Evolutionary conservation across 2,329 filamentous ascomycete genomes (phyloP).

Genomic region (Venturia aucupariae): DNA sequence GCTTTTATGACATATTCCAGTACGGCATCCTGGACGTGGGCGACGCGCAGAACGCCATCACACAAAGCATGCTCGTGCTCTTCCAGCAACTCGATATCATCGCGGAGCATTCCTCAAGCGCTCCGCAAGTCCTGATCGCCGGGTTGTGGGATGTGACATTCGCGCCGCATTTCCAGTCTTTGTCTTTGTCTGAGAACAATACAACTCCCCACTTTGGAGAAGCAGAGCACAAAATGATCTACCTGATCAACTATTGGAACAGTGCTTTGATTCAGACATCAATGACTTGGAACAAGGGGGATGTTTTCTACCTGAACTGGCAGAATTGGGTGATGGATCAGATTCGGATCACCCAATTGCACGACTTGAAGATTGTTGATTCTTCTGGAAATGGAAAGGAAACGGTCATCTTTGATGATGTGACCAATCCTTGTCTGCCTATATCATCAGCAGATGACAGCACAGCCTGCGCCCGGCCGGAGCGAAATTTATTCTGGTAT

Average conservation of each 20-base stretch:
- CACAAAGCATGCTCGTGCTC: constrained; percentile 25
- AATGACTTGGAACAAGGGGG: constrained; percentile 24
- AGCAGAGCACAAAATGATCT: constrained; percentile 22
- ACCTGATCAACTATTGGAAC: constrained; percentile 23
- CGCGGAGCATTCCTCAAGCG: constrained; percentile 21
- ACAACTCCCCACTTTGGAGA: constrained; percentile 23
- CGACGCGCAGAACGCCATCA: constrained; percentile 24
- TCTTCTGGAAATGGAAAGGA: constrained; percentile 25
- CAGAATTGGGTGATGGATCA: constrained; percentile 27
- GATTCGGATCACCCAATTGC: constrained; percentile 26
- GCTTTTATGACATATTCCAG: constrained; percentile 28
- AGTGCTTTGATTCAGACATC: constrained; percentile 24
- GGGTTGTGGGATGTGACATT: constrained; percentile 28
- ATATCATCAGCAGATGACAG: not conserved
- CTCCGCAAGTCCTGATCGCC: constrained; percentile 25
- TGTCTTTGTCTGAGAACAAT: constrained; percentile 18
- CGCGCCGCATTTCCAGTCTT: constrained; percentile 25
- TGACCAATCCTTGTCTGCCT: constrained; percentile 24
- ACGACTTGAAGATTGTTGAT: constrained; percentile 25
- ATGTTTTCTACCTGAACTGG: constrained; percentile 26
- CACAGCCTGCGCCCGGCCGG: constrained; percentile 13
- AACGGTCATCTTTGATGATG: constrained; percentile 25
- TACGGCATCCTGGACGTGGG: constrained; percentile 24
- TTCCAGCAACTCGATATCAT: constrained; percentile 27
- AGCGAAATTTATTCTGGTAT: constrained; percentile 26